These are phyloP conservation scores for Pythium folliculosum DNA, from an alignment of 352 stramenopile species.

Conservation along the genomic window DNA sequence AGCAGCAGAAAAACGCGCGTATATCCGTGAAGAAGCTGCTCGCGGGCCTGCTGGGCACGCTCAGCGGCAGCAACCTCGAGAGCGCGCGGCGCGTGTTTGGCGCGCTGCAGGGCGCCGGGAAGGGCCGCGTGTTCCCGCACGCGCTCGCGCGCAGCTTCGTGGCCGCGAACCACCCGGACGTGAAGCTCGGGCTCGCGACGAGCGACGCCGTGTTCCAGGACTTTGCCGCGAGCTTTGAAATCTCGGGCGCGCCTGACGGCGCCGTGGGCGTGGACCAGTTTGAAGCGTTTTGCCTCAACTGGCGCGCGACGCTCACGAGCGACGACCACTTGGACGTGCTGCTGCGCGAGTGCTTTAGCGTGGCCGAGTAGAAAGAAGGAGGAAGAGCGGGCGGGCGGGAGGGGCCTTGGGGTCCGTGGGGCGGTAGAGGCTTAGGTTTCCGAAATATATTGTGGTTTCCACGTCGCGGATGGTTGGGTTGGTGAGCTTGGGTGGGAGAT, in stretches of 20 bases:
- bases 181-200: conserved; percentile 45
- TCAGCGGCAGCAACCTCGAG: conserved; percentile 41
- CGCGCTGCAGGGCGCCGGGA: conserved; percentile 43
- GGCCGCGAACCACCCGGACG: conserved; percentile 55
- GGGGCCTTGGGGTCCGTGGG: too few species aligned
- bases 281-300: conserved; percentile 58
- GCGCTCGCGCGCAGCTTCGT: conserved; percentile 66
- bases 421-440: background rate
- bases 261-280: conserved; percentile 62
- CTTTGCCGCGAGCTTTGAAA: conserved; percentile 68
- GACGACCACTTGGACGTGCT: conserved; percentile 61
- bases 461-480: background rate
- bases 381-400: too few species aligned
- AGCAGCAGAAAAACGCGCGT: conserved; percentile 26
- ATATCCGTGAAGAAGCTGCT: conserved; percentile 46
- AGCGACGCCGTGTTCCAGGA: conserved; percentile 61
- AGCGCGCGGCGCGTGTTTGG: conserved; percentile 44
- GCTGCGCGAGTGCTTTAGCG: conserved; percentile 60
- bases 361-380: conserved; percentile 4
- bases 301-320: conserved; percentile 50
- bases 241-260: conserved; percentile 44
- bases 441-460: background rate
- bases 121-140: conserved; percentile 63
- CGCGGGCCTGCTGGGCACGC: conserved; percentile 38
- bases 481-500: background rate